Evolutionary conservation across 1,284 basidiomycete genomes (phyloP).

Genomic region (Somion occarium): DNA sequence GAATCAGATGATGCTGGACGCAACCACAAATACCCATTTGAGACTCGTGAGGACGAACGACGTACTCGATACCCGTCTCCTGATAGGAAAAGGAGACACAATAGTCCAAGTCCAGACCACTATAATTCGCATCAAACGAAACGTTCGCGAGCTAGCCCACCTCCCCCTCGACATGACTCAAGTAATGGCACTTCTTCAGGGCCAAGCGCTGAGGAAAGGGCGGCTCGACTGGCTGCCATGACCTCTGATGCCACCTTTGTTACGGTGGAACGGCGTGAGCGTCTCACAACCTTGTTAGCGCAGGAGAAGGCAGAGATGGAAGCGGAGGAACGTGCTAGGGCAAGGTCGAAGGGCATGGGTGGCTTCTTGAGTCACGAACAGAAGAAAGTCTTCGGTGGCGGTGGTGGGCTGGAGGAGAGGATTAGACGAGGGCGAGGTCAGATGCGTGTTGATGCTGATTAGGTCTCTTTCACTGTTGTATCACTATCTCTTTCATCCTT

Average conservation of each 20-base stretch:
- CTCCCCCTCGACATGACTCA: constrained; percentile 20
- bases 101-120: constrained; percentile 42
- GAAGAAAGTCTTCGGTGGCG: constrained; percentile 74
- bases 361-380: constrained; percentile 68
- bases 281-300: constrained; percentile 56
- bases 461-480: not conserved
- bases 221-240: constrained; percentile 86
- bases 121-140: constrained; percentile 37
- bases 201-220: constrained; percentile 50
- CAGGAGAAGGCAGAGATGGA: constrained; percentile 70
- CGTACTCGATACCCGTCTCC: constrained; percentile 20
- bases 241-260: constrained; percentile 62
- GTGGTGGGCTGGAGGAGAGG: constrained; percentile 72
- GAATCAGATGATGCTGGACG: constrained; percentile 37
- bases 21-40: constrained; percentile 12
- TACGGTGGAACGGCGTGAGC: constrained; percentile 62
- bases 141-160: constrained; percentile 37
- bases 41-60: constrained; percentile 10
- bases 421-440: constrained; percentile 55
- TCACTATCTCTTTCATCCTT: not conserved
- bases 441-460: constrained; percentile 29
- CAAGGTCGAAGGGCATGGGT: constrained; percentile 68
- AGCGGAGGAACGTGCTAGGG: constrained; percentile 55
- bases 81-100: constrained; percentile 11
- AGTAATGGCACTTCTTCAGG: constrained; percentile 21